Percentiles rank a stretch among this genome's conserved stretches.
These are phyloP conservation scores for Cutaneotrichosporon spelunceum DNA, from an alignment of 1,284 basidiomycete genomes.

Conservation along the genomic window DNA sequence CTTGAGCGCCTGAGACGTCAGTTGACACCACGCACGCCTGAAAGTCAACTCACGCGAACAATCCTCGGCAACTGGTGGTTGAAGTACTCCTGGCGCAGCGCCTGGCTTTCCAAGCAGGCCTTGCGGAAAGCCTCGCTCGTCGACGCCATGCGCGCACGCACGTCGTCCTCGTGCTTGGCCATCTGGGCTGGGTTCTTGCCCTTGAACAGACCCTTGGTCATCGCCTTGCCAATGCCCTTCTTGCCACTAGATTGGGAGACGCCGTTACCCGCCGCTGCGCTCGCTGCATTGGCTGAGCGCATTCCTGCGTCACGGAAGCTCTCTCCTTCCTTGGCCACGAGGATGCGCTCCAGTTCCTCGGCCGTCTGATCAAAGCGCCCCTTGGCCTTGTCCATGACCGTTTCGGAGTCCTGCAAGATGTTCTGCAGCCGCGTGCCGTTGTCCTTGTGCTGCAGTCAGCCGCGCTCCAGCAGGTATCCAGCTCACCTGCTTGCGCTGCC, in stretches of 20 bases:
- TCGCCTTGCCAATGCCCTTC: constrained; percentile 60
- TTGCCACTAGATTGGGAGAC: constrained; percentile 74
- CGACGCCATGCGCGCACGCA: constrained; percentile 74
- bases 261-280: constrained; percentile 56
- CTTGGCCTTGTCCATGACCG: constrained; percentile 79
- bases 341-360: constrained; percentile 90
- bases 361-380: constrained; percentile 79
- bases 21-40: background rate
- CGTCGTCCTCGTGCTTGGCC: constrained; percentile 90
- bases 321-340: constrained; percentile 93
- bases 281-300: constrained; percentile 47
- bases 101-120: constrained; percentile 84
- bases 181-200: constrained; percentile 91
- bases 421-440: constrained; percentile 82
- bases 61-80: constrained; percentile 94
- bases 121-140: constrained; percentile 87
- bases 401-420: constrained; percentile 83
- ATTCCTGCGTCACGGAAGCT: constrained; percentile 73
- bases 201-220: constrained; percentile 88
- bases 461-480: background rate
- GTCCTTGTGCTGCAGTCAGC: constrained; percentile 69
- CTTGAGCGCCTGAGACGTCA: constrained; percentile 71
- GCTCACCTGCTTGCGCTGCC: constrained; percentile 77
- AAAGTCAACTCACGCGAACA: constrained; percentile 65
- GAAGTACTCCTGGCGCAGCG: constrained; percentile 92